Evolutionary conservation across 306 rosid genomes (phyloP).

Genomic region (Trifolium repens): DNA sequence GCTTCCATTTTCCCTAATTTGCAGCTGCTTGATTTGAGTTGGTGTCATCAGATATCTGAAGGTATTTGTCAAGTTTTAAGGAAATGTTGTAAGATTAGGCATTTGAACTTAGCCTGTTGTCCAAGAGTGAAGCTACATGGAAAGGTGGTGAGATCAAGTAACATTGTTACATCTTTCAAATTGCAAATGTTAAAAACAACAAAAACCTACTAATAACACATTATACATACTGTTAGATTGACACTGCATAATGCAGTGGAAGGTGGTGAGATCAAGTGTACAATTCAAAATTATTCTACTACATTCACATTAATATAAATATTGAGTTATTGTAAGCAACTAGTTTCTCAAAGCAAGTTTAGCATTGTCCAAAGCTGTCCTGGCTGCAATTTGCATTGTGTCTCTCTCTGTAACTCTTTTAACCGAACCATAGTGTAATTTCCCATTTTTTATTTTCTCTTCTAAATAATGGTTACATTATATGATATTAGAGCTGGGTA

Average conservation of each 20-base stretch:
- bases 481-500: too few species aligned
- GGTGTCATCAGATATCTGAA: too few species aligned
- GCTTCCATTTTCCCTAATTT: too few species aligned
- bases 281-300: conserved; percentile 6
- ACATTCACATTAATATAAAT: neutral
- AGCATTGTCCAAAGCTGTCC: conserved; percentile 31
- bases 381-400: conserved; percentile 30
- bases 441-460: too few species aligned
- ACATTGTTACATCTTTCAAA: neutral
- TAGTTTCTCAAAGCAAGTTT: conserved; percentile 37
- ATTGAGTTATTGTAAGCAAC: neutral
- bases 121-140: too few species aligned
- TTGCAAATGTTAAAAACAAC: neutral
- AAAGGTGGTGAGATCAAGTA: too few species aligned
- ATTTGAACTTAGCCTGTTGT: too few species aligned
- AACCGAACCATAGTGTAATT: too few species aligned
- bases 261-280: neutral
- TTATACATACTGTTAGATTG: neutral
- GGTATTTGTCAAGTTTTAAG: too few species aligned
- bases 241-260: neutral
- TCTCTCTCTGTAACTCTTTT: conserved; percentile 15
- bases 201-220: conserved; percentile 2
- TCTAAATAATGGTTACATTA: too few species aligned
- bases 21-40: too few species aligned
- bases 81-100: too few species aligned